Evolutionary conservation across 495 filamentous ascomycete species (phyloP).

Genomic region (Umbilicaria muhlenbergii): DNA sequence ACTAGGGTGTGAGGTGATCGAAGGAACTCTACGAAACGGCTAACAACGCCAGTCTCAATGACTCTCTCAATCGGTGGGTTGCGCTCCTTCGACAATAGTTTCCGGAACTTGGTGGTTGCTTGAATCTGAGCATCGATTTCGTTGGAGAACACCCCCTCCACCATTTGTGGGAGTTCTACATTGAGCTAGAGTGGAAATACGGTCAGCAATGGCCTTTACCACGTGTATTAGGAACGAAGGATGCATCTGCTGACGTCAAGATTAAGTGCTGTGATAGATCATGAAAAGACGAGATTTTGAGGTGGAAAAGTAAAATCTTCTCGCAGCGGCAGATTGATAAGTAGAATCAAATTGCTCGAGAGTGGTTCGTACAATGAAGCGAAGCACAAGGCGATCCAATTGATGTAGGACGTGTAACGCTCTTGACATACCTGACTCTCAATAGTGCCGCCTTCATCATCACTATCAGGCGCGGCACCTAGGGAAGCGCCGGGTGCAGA

Average conservation of each 20-base stretch:
- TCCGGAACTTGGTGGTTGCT: constrained; percentile 98
- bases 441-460: constrained; percentile 87
- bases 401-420: constrained; percentile 3
- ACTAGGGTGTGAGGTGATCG: constrained; percentile 96
- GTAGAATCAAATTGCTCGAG: too few relatives aligned
- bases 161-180: constrained; percentile 96
- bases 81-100: constrained; percentile 94
- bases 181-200: constrained; percentile 49
- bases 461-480: constrained; percentile 82
- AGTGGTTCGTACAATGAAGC: too few relatives aligned
- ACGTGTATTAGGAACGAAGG: too few relatives aligned
- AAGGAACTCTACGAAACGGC: constrained; percentile 96
- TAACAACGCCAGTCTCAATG: constrained; percentile 96
- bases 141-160: constrained; percentile 92
- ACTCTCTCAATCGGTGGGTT: constrained; percentile 99
- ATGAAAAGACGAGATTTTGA: neutral
- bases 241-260: too few relatives aligned
- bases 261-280: too few relatives aligned
- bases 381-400: constrained; percentile 6
- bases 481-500: constrained; percentile 71
- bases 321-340: too few relatives aligned
- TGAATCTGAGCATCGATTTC: constrained; percentile 96
- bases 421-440: constrained; percentile 77
- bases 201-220: too few relatives aligned
- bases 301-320: too few relatives aligned